Percentiles rank a stretch among this genome's conserved stretches.
phyloP scores from a whole-genome alignment of 2,329 filamentous ascomycete species.

The Alternaria tenuissima region DNA sequence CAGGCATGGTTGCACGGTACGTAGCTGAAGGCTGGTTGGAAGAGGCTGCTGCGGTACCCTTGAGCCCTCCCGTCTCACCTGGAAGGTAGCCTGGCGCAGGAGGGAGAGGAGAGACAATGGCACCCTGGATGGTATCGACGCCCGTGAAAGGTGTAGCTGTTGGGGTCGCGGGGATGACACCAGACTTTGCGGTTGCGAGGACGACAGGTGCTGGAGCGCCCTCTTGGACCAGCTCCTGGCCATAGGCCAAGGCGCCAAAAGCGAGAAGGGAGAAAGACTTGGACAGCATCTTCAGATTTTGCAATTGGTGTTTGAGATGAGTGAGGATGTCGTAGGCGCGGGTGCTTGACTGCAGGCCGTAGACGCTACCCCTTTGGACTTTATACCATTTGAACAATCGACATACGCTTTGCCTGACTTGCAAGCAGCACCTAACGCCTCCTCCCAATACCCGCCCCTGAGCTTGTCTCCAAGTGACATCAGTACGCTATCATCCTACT shows the following conservation, averaged over 20 bases:
- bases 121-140: slow-evolving; percentile 37
- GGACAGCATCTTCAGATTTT: slow-evolving; percentile 4
- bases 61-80: slow-evolving; percentile 18
- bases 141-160: slow-evolving; percentile 28
- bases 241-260: slow-evolving; percentile 19
- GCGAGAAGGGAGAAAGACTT: slow-evolving; percentile 19
- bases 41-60: slow-evolving; percentile 32
- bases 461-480: background rate
- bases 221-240: slow-evolving; percentile 28
- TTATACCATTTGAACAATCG: slow-evolving; percentile 1
- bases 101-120: slow-evolving; percentile 33
- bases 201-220: slow-evolving; percentile 25
- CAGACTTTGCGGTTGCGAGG: slow-evolving; percentile 32
- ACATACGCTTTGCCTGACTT: background rate
- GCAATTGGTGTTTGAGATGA: background rate
- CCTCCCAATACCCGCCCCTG: background rate
- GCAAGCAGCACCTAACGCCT: background rate
- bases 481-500: background rate
- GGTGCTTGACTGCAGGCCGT: background rate
- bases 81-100: slow-evolving; percentile 31
- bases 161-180: slow-evolving; percentile 31
- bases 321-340: background rate
- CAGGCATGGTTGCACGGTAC: slow-evolving; percentile 34
- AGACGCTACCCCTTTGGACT: background rate
- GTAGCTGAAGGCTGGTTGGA: slow-evolving; percentile 29